These are phyloP conservation scores for Phialophora verrucosa DNA, from an alignment of 2,329 filamentous ascomycete species.

Conservation along the genomic window DNA sequence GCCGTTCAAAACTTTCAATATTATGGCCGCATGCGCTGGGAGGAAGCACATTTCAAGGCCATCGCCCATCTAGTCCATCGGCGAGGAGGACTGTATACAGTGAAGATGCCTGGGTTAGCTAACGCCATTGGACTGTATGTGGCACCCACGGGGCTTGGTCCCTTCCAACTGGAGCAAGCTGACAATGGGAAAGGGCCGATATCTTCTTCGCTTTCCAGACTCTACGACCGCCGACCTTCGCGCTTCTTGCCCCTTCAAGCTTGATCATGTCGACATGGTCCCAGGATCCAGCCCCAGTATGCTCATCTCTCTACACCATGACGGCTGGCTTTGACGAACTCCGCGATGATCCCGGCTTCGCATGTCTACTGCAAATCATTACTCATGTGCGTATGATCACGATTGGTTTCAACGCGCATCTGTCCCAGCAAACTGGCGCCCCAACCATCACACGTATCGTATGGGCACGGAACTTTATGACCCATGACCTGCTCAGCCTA, in stretches of 20 bases:
- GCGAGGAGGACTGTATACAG: conserved; percentile 25
- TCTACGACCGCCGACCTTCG: conserved; percentile 15
- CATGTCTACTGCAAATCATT: conserved; percentile 9
- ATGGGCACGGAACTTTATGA: conserved; percentile 20
- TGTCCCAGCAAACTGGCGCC: not conserved
- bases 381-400: conserved; percentile 16
- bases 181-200: conserved; percentile 3
- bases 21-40: conserved; percentile 22
- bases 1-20: conserved; percentile 25
- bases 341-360: not conserved
- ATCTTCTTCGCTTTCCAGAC: conserved; percentile 22
- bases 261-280: conserved; percentile 23
- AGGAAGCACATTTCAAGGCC: conserved; percentile 27
- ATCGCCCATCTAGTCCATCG: conserved; percentile 21
- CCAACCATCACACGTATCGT: conserved; percentile 20
- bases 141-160: not conserved
- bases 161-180: not conserved
- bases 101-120: conserved; percentile 28
- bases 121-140: conserved; percentile 25
- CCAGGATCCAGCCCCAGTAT: not conserved
- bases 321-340: conserved; percentile 8
- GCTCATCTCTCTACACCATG: conserved; percentile 3
- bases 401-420: conserved; percentile 17
- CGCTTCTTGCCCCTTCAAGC: conserved; percentile 20
- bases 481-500: conserved; percentile 19